phyloP scores from a whole-genome alignment of 2,329 filamentous ascomycete genomes.

The Huntiella abstrusa region DNA sequence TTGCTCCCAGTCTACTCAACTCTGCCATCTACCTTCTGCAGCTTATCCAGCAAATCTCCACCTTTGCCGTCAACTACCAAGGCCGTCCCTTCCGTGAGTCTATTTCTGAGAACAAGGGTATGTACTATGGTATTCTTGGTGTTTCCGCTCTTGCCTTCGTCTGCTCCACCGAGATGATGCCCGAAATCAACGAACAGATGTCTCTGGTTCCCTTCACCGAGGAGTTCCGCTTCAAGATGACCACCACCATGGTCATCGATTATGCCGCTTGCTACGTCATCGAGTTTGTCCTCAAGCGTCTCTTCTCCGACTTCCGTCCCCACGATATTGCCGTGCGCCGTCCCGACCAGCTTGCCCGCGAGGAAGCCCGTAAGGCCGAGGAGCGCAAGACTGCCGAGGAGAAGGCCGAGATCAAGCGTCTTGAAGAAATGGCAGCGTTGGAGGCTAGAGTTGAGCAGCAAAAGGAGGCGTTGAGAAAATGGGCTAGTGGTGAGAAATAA shows the following conservation, averaged over 20 bases:
- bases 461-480: conserved; percentile 28
- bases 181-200: conserved; percentile 85
- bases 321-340: conserved; percentile 82
- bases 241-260: conserved; percentile 67
- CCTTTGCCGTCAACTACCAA: conserved; percentile 98
- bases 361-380: conserved; percentile 30
- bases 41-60: conserved; percentile 96
- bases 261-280: conserved; percentile 75
- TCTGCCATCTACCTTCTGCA: conserved; percentile 92
- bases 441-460: conserved; percentile 38
- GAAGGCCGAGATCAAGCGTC: conserved; percentile 26
- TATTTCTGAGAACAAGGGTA: conserved; percentile 85
- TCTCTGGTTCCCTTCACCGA: conserved; percentile 75
- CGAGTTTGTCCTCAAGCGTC: conserved; percentile 64
- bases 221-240: conserved; percentile 81
- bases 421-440: conserved; percentile 38
- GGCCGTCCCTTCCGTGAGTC: conserved; percentile 93
- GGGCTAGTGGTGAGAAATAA: conserved; percentile 20
- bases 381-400: conserved; percentile 22
- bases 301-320: conserved; percentile 81
- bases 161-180: conserved; percentile 86
- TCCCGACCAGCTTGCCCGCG: conserved; percentile 63
- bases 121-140: conserved; percentile 91
- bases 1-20: conserved; percentile 83
- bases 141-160: conserved; percentile 83